Conservation (phyloP, 73 alveolate genomes). For the Uronychia binucleata region DNA sequence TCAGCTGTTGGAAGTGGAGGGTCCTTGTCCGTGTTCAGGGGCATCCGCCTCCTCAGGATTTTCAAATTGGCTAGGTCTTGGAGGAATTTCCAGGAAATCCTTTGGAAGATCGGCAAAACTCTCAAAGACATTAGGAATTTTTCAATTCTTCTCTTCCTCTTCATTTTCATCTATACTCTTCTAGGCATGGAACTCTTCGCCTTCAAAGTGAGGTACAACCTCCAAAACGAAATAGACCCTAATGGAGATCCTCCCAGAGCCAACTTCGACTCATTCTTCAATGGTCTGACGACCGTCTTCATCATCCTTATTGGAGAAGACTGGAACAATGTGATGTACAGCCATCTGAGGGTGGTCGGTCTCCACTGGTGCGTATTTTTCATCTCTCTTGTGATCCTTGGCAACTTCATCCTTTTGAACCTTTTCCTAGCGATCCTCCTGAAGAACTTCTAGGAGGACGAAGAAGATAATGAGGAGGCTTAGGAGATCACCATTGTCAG, state of each 20-base stretch:
- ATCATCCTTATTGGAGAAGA: slow-evolving; percentile 54
- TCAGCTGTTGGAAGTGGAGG: too few relatives aligned
- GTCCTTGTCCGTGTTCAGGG: slow-evolving; percentile 38
- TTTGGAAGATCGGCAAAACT: slow-evolving; percentile 9
- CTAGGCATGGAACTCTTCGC: slow-evolving; percentile 67
- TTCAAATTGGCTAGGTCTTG: slow-evolving; percentile 35
- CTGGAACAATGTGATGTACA: slow-evolving; percentile 62
- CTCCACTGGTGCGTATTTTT: slow-evolving; percentile 9
- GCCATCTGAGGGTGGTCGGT: slow-evolving; percentile 11
- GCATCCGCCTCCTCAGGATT: slow-evolving; percentile 28
- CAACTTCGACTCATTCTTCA: slow-evolving; percentile 43
- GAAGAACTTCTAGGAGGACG: slow-evolving; percentile 38
- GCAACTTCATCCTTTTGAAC: slow-evolving; percentile 25
- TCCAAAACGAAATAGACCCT: not conserved
- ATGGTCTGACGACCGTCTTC: slow-evolving; percentile 50
- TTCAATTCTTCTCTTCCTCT: slow-evolving; percentile 31
- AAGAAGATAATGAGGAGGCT: not conserved
- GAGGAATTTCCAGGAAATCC: slow-evolving; percentile 10
- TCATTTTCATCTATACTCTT: slow-evolving; percentile 56
- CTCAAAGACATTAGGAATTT: slow-evolving; percentile 27
- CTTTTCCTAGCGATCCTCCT: slow-evolving; percentile 42
- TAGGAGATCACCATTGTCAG: not conserved
- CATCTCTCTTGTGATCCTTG: slow-evolving; percentile 30
- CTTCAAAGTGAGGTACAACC: not conserved
- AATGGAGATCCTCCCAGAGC: slow-evolving; percentile 49